A percentile compares a stretch with the other conserved stretches of the same genome.
Evolutionary conservation across 1,284 basidiomycete species (phyloP).

Genomic region (Cryptococcus sp.): DNA sequence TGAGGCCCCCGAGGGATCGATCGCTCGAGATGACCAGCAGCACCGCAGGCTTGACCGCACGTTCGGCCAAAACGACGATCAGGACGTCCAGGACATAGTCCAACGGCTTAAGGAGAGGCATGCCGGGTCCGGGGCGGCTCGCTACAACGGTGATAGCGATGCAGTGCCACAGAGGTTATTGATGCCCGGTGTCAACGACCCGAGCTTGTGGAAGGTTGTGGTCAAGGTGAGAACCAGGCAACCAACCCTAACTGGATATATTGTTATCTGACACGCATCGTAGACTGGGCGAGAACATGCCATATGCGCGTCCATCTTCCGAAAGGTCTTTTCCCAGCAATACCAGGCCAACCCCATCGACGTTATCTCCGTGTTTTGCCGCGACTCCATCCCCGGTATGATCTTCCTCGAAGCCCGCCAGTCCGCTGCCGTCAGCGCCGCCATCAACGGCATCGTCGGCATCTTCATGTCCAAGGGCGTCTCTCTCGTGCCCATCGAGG

Average conservation of each 20-base stretch:
- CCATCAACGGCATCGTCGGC: slow-evolving; percentile 85
- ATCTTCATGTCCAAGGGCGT: slow-evolving; percentile 75
- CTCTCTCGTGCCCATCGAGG: slow-evolving; percentile 88
- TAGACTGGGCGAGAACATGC: slow-evolving; percentile 88
- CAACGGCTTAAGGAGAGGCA: slow-evolving; percentile 80
- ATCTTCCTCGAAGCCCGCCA: slow-evolving; percentile 93
- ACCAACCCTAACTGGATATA: background rate
- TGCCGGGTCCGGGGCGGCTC: slow-evolving; percentile 61
- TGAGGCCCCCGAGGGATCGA: slow-evolving; percentile 64
- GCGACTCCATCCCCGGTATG: slow-evolving; percentile 90
- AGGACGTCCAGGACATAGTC: slow-evolving; percentile 82
- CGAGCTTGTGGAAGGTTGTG: slow-evolving; percentile 91
- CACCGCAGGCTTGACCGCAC: slow-evolving; percentile 76
- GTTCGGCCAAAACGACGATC: slow-evolving; percentile 72
- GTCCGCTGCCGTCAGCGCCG: slow-evolving; percentile 78
- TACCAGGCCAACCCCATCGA: slow-evolving; percentile 64
- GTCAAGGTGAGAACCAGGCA: slow-evolving; percentile 67
- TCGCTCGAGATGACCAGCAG: slow-evolving; percentile 60
- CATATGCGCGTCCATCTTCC: slow-evolving; percentile 89
- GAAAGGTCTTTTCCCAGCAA: slow-evolving; percentile 63
- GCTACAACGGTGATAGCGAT: slow-evolving; percentile 86
- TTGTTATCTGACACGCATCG: background rate
- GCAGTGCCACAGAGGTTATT: slow-evolving; percentile 91
- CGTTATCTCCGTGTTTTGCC: slow-evolving; percentile 90
- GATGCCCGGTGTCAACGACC: slow-evolving; percentile 96